These are phyloP conservation scores for Microdochium paspali DNA, from an alignment of 2,329 filamentous ascomycete genomes.

Conservation along the genomic window DNA sequence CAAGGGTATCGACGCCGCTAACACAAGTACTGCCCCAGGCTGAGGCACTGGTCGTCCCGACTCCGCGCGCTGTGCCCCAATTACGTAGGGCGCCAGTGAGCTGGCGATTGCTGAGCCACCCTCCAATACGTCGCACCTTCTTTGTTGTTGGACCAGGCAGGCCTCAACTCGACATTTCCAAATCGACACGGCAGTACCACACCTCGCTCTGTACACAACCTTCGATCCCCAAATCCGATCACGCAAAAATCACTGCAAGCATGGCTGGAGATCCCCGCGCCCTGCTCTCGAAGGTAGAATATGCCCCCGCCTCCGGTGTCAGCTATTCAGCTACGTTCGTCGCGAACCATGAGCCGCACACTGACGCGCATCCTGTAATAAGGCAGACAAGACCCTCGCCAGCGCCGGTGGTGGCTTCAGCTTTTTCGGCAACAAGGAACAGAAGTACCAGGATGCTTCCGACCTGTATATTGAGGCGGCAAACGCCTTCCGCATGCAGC, in stretches of 20 bases:
- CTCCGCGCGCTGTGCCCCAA: not conserved
- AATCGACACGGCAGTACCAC: too few relatives aligned
- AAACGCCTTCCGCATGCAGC: slow-evolving; percentile 85
- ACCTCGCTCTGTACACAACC: not conserved
- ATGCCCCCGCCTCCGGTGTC: slow-evolving; percentile 13
- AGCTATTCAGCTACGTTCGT: slow-evolving; percentile 9
- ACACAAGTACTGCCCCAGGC: too few relatives aligned
- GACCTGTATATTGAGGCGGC: slow-evolving; percentile 82
- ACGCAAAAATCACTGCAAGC: slow-evolving; percentile 10
- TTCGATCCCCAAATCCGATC: not conserved
- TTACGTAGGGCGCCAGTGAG: not conserved
- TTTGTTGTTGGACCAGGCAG: not conserved
- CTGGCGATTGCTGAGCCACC: not conserved
- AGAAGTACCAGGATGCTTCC: slow-evolving; percentile 84
- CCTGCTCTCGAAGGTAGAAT: slow-evolving; percentile 64
- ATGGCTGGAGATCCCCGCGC: slow-evolving; percentile 74
- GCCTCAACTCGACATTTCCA: not conserved
- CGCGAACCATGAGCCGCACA: slow-evolving; percentile 4
- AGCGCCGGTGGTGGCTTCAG: slow-evolving; percentile 74
- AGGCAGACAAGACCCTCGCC: slow-evolving; percentile 81
- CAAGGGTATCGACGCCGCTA: too few relatives aligned
- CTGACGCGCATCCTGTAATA: slow-evolving; percentile 11
- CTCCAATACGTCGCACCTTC: not conserved
- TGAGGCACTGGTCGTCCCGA: too few relatives aligned
- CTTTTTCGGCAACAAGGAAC: slow-evolving; percentile 77